phyloP scores from a whole-genome alignment of 176 grass and related monocot species.

The Pontederia crassipes region DNA sequence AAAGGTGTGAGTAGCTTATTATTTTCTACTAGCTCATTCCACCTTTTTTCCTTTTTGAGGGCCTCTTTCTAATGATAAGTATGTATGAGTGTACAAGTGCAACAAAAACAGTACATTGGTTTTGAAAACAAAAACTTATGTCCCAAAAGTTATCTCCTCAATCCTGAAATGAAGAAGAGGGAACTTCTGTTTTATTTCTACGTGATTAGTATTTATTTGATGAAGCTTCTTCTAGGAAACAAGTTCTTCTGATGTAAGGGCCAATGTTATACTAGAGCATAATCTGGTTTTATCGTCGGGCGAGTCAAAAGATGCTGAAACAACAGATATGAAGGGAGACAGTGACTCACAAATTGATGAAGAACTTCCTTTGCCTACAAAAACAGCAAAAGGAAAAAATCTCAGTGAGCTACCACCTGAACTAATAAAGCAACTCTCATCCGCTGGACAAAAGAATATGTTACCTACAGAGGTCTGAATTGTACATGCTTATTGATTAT shows the following conservation, averaged over 20 bases:
- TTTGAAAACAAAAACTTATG: too few relatives aligned
- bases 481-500: not conserved
- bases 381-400: constrained; percentile 18
- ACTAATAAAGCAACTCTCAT: constrained; percentile 38
- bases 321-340: constrained; percentile 26
- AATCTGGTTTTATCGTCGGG: constrained; percentile 4
- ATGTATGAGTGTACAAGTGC: too few relatives aligned
- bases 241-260: constrained; percentile 30
- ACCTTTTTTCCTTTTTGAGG: too few relatives aligned
- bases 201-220: constrained; percentile 4
- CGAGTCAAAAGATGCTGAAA: constrained; percentile 20
- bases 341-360: constrained; percentile 42
- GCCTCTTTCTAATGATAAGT: too few relatives aligned
- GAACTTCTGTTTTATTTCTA: too few relatives aligned
- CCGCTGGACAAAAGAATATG: constrained; percentile 52
- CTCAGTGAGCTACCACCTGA: constrained; percentile 31
- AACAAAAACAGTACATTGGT: too few relatives aligned
- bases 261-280: not conserved
- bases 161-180: too few relatives aligned
- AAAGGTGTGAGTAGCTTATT: too few relatives aligned
- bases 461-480: constrained; percentile 52
- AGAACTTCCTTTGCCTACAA: constrained; percentile 18
- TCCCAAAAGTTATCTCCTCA: too few relatives aligned
- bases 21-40: too few relatives aligned
- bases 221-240: constrained; percentile 37